Percentiles rank a stretch among this genome's conserved stretches.
Evolutionary conservation across 1,284 basidiomycete species (phyloP).

Genomic region (Takashimella tepidaria): DNA sequence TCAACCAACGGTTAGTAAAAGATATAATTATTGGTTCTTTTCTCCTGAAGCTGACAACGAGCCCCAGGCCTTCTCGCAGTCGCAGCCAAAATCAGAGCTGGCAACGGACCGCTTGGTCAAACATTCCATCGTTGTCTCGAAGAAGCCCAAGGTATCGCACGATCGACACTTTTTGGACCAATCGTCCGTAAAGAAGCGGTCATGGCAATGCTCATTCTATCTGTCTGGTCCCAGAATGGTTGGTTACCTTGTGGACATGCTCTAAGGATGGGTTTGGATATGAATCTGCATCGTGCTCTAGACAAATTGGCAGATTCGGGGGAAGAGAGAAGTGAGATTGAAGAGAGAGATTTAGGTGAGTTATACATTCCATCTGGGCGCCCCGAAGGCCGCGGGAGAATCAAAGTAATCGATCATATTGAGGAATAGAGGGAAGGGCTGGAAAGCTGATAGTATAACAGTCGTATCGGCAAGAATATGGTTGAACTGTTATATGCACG

Average conservation of each 20-base stretch:
- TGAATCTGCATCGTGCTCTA: constrained; percentile 81
- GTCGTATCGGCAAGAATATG: constrained; percentile 88
- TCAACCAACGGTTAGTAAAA: constrained; percentile 51
- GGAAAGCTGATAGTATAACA: constrained; percentile 43
- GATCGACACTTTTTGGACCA: constrained; percentile 84
- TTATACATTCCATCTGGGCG: too few species aligned
- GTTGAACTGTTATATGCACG: constrained; percentile 70
- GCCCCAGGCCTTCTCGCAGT: constrained; percentile 65
- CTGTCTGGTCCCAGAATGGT: constrained; percentile 88
- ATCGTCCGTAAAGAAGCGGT: constrained; percentile 90
- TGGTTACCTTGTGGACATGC: constrained; percentile 85
- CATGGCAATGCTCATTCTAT: constrained; percentile 85
- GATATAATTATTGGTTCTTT: too few species aligned
- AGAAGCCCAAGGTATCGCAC: constrained; percentile 88
- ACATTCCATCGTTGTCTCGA: constrained; percentile 87
- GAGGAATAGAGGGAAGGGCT: constrained; percentile 10
- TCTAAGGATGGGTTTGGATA: constrained; percentile 88
- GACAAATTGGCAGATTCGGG: constrained; percentile 73
- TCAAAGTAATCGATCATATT: too few species aligned
- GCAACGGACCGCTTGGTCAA: constrained; percentile 72
- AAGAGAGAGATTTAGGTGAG: constrained; percentile 77
- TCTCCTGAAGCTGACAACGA: too few species aligned
- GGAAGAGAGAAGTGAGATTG: constrained; percentile 63
- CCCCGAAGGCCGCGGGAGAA: too few species aligned
- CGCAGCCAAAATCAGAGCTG: constrained; percentile 82